Evolutionary conservation across 805 yeast species (phyloP), one percentile per base, ranked within the genome.

Genomic region (Yarrowia sp.): DNA sequence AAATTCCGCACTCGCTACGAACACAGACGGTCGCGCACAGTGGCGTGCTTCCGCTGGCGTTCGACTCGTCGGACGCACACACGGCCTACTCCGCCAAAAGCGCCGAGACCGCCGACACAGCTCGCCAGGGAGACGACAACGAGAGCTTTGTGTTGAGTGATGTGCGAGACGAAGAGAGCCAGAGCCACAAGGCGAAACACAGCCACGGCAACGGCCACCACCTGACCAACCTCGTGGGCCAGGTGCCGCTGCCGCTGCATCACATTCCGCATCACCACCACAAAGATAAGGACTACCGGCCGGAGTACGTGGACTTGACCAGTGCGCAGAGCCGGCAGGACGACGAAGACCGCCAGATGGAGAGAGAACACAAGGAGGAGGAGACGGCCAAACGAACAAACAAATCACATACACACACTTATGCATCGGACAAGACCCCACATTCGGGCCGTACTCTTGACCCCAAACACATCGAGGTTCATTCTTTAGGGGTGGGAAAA

Each of bases 1-100:
- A 58, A 58, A 58, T 58, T 58, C 64, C 64, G 50, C 64, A 58
- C 50, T 58, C 64, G 50, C n/a, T 58, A 55, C 63, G 24, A 13
- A 14, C 60, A 12, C 17, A 38, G 63, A 40, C 47, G 40, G 47
- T 24, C 47, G 34, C 60, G 14, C 61, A 14, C 44, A 20, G 36
- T n/a, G 61, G 61, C 9, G 46, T 40, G n/a, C 17, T 55, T 46
- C 63, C 63, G n/a, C 63, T 55, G 63, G 13, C 63, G 47, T 30
- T 40, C 14, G 47, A 55, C 50, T 58, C 64, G 36, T 56, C 63
- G 4, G 63, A 56, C 10, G 36, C 49, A 8, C 46, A 24, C 36
- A 56, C 46, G 38, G 47, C 63, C 9, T 40, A 40, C 39, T 56
- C 63, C 24, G 38, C 24, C 39, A 56, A 56, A 49, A 42, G 49